Evolutionary conservation across 805 yeast genomes (phyloP), one percentile per base, ranked within the genome.

Genomic region (Kodamaea nitidulidarum): DNA sequence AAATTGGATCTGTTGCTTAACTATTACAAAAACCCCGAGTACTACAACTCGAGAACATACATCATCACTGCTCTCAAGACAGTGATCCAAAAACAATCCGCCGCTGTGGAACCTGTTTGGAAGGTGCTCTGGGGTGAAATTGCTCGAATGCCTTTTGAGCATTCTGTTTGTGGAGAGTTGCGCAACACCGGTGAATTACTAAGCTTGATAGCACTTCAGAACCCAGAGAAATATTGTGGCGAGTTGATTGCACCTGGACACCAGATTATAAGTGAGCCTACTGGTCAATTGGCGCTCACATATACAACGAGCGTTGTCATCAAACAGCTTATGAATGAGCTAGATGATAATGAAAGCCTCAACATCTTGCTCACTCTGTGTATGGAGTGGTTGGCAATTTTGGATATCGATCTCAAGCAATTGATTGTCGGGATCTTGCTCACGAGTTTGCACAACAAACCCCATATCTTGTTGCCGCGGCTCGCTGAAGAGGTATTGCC

Each of bases 371-470:
- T 58, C 17, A 24, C 35, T 4, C 32, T 33, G n/a, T 43, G 52
- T 7, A 41, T 55, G 27, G 40, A 42, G 11, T 61, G 59, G 51
- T 51, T 60, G 9, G 48, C 51, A 3, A 52, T 58, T 12, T 41
- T 51, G 3, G 72, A 70, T 41, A 63, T 81, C 29, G 74, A 68
- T n/a, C 66, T 80, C 36, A 78, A 81, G 44, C 78, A 79, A 55
- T 64, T 76, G n/a, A 71, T 83, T 1, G 64, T 81, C 22, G 71
- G 78, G 5, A 77, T 81, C 15, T 55, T 84, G 31, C 70, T 79
- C 8, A 70, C 83, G 2, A 78, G 81, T 0, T 60, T 81, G 21
- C 81, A 79, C 55, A 79, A 75, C 46, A 72, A 70, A 36, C 78
- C 81, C 7, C 49, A 53, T 7, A 50, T 75, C 16, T 60, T 80